Evolutionary conservation across 2,329 filamentous ascomycete species (phyloP), one percentile per base, ranked within the genome.

Genomic region (Beauveria sp.): DNA sequence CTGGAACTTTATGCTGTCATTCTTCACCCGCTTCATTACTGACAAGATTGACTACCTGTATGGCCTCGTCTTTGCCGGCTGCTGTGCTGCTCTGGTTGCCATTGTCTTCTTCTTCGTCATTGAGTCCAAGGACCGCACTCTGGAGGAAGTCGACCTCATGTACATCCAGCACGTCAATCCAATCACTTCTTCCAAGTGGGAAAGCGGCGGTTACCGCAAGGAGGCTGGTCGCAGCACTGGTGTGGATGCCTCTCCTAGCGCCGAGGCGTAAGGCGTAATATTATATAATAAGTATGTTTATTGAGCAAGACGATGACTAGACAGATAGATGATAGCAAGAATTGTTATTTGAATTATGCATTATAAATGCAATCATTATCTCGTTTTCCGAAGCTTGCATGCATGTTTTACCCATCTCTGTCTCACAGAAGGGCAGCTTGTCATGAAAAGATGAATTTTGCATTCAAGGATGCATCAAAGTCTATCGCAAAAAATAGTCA

Each of bases 81-180:
- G 86, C 71, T 86, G 85, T 69, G 81, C 84, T 61, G 79, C 80
- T 10, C 84, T 85, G 22, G 79, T 85, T 5, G 67, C 83, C 20
- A 79, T 90, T 55, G 87, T 91, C 62, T 91, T 86, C 78, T 88
- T 91, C 78, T 90, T 90, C 73, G 80, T 91, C 64, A 86, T 87
- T 68, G 88, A 91, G 75, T 86, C 82, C 63, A 86, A 88, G 73
- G 87, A 87, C 67, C 82, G 87, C 37, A 85, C 83, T 1, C 80
- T 92, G 20, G 89, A 91, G 75, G 88, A 91, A 72, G 86, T 91
- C 61, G 89, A 91, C 72, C 86, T 83, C 62, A 91, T 91, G 88
- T 92, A 92, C 70, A 77, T 80, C 20, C 67, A 75, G 44, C 71
- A 70, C 47, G 78, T 83, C 66, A 80, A 79, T 67, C 79, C 81